A percentile compares a stretch with the other conserved stretches of the same genome.
These are phyloP conservation scores for Podaxis sp. DNA, from an alignment of 768 basidiomycete species.

Conservation along the genomic window DNA sequence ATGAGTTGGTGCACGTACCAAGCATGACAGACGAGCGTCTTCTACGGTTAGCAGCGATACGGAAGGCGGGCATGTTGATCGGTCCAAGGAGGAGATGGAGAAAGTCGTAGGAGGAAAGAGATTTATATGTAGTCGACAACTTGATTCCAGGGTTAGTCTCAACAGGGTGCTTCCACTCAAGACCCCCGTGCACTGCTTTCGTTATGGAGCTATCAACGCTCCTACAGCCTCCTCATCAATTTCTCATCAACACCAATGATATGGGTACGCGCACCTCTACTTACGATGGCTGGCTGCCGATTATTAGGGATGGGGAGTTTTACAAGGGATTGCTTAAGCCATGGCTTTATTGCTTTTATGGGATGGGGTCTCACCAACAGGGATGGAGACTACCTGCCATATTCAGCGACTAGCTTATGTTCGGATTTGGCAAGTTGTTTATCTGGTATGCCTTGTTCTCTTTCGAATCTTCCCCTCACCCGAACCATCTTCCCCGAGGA, in stretches of 20 bases:
- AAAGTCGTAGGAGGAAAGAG: not conserved
- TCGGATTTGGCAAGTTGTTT: constrained; percentile 6
- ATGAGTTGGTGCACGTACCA: not conserved
- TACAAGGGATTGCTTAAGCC: not conserved
- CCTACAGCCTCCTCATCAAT: constrained; percentile 3
- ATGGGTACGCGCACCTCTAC: constrained; percentile 3
- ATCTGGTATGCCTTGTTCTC: constrained; percentile 1
- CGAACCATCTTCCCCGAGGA: not conserved
- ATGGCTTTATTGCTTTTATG: constrained; percentile 8
- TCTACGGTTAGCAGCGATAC: constrained; percentile 3
- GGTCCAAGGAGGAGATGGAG: not conserved
- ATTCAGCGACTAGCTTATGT: constrained; percentile 5
- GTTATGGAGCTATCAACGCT: constrained; percentile 2
- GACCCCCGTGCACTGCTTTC: constrained; percentile 9
- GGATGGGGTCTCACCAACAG: not conserved
- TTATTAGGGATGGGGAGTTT: not conserved
- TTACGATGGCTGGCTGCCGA: not conserved
- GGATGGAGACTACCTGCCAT: not conserved
- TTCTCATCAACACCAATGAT: not conserved
- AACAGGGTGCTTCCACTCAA: not conserved
- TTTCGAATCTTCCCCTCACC: not conserved
- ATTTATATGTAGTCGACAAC: constrained; percentile 1
- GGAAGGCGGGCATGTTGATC: constrained; percentile 7
- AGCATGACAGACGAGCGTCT: constrained; percentile 11
- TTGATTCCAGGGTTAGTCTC: not conserved